Conservation (phyloP, 1,284 basidiomycete species). For the Stereum hirsutum region DNA sequence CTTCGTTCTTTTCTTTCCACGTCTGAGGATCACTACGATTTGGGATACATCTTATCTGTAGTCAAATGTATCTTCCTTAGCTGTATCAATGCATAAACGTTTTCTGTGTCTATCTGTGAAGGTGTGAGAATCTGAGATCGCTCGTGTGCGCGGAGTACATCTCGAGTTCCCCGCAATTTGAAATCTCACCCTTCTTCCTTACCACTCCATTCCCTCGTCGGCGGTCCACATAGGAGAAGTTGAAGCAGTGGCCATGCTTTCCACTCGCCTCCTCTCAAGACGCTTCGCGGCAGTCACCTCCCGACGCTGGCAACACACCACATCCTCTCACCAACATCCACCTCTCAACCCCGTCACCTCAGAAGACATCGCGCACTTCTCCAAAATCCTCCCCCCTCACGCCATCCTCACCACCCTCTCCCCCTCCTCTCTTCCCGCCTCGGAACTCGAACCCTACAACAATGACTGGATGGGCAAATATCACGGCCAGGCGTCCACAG, state of each 20-base stretch:
- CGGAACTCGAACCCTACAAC: constrained; percentile 81
- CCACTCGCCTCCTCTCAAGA: constrained; percentile 13
- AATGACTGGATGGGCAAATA: constrained; percentile 99
- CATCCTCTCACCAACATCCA: constrained; percentile 5
- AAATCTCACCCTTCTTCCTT: no score
- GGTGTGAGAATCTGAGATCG: no score
- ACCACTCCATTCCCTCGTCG: no score
- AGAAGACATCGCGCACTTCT: constrained; percentile 55
- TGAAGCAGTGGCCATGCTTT: constrained; percentile 15
- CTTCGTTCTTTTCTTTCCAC: no score
- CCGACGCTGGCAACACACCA: constrained; percentile 15
- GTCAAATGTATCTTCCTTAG: neutral
- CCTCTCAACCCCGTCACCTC: constrained; percentile 36
- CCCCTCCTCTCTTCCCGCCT: constrained; percentile 32
- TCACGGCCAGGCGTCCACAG: constrained; percentile 73
- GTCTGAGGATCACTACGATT: no score
- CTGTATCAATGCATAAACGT: no score
- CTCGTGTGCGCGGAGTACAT: no score
- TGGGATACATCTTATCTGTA: no score
- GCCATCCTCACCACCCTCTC: constrained; percentile 60
- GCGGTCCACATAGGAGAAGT: no score
- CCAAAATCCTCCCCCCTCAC: constrained; percentile 45
- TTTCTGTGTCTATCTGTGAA: no score
- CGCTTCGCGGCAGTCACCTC: constrained; percentile 8
- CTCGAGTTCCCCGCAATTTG: no score